Evolutionary conservation across 1,284 basidiomycete genomes (phyloP).

Genomic region (Cystobasidiaceae sp.): DNA sequence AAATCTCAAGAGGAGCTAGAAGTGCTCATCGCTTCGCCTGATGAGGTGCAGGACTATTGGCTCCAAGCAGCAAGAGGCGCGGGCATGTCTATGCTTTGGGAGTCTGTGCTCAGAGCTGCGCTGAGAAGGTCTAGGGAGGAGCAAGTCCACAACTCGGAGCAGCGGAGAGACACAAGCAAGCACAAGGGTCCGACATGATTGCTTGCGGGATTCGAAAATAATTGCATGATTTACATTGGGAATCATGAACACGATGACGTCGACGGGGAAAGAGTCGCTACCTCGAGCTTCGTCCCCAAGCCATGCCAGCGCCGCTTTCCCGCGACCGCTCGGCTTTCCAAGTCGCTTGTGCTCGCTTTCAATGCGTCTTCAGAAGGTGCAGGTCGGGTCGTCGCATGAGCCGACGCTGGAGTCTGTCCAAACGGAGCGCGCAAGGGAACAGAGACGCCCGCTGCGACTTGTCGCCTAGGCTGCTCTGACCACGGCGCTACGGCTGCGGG

Average conservation of each 20-base stretch:
- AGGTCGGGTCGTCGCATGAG: background rate
- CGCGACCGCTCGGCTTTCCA: background rate
- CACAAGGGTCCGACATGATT: background rate
- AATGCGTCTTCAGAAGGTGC: too few species aligned
- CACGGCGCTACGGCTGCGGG: too few species aligned
- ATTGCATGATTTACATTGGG: background rate
- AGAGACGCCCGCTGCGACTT: background rate
- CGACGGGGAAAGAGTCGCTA: background rate
- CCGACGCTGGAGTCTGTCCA: background rate
- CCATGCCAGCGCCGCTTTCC: slow-evolving; percentile 28
- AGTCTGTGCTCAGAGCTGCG: background rate
- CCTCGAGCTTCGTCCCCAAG: slow-evolving; percentile 18
- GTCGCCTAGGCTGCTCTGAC: background rate
- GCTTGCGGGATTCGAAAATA: background rate
- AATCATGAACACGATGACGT: background rate
- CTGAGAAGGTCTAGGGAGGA: background rate
- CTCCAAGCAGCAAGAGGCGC: background rate
- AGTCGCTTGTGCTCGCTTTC: background rate
- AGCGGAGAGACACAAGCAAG: background rate
- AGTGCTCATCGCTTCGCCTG: background rate
- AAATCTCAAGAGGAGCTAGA: background rate
- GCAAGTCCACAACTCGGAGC: too few species aligned
- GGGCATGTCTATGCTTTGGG: background rate
- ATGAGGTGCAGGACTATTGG: background rate
- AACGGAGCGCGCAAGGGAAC: background rate